These are phyloP conservation scores for Eleusine coracana DNA, from an alignment of 176 grass and related monocot genomes.

Conservation along the genomic window DNA sequence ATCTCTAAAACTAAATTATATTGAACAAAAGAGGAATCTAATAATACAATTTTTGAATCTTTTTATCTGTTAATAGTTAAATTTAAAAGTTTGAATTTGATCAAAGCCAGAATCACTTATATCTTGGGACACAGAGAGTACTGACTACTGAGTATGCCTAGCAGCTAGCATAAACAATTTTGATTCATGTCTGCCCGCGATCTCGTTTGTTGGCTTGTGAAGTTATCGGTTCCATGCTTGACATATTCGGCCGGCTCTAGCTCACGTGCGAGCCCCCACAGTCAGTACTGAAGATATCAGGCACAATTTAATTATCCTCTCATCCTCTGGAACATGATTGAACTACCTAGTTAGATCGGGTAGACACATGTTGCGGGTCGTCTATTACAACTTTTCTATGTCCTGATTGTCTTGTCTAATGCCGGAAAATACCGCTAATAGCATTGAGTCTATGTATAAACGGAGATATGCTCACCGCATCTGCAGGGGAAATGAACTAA, in stretches of 20 bases:
- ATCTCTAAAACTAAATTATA: no score
- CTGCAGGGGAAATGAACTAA: not conserved
- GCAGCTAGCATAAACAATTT: no score
- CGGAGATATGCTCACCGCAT: conserved; percentile 1
- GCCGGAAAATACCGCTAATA: not conserved
- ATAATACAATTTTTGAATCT: no score
- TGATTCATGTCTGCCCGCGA: not conserved
- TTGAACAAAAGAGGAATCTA: no score
- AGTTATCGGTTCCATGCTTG: conserved; percentile 35
- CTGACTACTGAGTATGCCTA: no score
- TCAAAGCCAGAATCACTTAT: no score
- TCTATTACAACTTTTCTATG: not conserved
- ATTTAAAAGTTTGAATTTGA: no score
- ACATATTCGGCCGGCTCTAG: conserved; percentile 15
- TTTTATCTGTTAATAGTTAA: no score
- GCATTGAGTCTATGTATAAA: not conserved
- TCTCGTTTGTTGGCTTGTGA: conserved; percentile 33
- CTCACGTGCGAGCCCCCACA: not conserved
- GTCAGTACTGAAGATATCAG: not conserved
- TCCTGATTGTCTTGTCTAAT: not conserved
- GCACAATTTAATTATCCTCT: not conserved
- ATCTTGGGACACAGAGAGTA: no score
- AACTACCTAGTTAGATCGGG: not conserved
- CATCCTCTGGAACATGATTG: not conserved
- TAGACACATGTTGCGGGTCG: not conserved